phyloP scores from a whole-genome alignment of 768 basidiomycete species.

The Melanogaster broomeanus region DNA sequence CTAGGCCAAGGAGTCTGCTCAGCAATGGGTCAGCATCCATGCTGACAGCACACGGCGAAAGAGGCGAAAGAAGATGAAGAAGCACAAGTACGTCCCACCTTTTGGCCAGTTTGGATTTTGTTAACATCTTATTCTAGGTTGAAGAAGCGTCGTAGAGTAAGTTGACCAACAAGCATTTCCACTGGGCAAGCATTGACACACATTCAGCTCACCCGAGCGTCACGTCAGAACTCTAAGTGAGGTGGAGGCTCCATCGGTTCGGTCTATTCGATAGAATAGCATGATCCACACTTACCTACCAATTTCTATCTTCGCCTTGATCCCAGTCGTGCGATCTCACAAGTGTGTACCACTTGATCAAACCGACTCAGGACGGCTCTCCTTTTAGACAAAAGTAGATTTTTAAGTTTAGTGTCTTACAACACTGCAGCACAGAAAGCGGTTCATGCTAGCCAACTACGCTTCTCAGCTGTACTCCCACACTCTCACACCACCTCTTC shows the following conservation, averaged over 20 bases:
- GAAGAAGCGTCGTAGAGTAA: slow-evolving; percentile 87
- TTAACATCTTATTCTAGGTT: slow-evolving; percentile 48
- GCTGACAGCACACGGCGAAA: slow-evolving; percentile 86
- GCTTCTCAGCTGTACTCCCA: slow-evolving; percentile 51
- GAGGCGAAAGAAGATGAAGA: slow-evolving; percentile 93
- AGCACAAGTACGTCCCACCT: slow-evolving; percentile 76
- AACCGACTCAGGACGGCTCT: no score
- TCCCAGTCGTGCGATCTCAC: not conserved
- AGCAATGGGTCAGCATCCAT: slow-evolving; percentile 64
- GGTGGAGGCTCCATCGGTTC: not conserved
- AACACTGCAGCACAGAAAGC: no score
- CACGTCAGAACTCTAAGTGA: slow-evolving; percentile 33
- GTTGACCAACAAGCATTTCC: slow-evolving; percentile 22
- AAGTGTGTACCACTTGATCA: no score
- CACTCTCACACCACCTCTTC: slow-evolving; percentile 69
- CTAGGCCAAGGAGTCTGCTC: slow-evolving; percentile 53
- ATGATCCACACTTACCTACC: slow-evolving; percentile 1
- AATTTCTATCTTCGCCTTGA: not conserved
- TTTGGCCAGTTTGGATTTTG: slow-evolving; percentile 5
- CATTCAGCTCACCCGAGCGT: slow-evolving; percentile 46
- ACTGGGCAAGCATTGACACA: slow-evolving; percentile 15
- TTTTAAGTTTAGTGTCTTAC: no score
- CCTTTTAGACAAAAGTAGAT: no score
- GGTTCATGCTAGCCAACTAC: not conserved
- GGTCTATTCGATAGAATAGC: slow-evolving; percentile 7